These are phyloP conservation scores for Pythium aquatile DNA, from an alignment of 352 stramenopile genomes.

Conservation along the genomic window DNA sequence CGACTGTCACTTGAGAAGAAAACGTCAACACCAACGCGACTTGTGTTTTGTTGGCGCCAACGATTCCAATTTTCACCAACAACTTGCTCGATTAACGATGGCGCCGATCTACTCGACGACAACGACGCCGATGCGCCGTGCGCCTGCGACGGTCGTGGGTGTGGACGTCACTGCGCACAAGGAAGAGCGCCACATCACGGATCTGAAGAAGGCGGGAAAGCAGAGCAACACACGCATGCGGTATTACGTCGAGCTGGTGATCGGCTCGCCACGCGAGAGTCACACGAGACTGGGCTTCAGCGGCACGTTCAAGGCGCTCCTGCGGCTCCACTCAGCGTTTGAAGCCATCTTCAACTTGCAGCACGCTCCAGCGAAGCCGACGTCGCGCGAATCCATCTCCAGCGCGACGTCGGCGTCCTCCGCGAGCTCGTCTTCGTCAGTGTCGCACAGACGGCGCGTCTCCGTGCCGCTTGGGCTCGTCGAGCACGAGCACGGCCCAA, in stretches of 20 bases:
- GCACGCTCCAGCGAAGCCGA: slow-evolving; percentile 23
- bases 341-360: slow-evolving; percentile 37
- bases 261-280: slow-evolving; percentile 44
- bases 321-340: slow-evolving; percentile 52
- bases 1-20: neutral
- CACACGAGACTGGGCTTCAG: slow-evolving; percentile 67
- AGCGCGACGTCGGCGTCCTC: slow-evolving; percentile 43
- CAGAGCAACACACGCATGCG: slow-evolving; percentile 51
- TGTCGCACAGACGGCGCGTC: slow-evolving; percentile 16
- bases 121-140: neutral
- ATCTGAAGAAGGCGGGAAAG: slow-evolving; percentile 32
- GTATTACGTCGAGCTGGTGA: slow-evolving; percentile 73
- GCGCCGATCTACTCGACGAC: slow-evolving; percentile 1
- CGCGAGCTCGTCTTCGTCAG: slow-evolving; percentile 42
- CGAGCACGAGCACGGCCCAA: slow-evolving; percentile 1
- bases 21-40: neutral
- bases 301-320: slow-evolving; percentile 57
- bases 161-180: slow-evolving; percentile 70
- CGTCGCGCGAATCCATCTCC: slow-evolving; percentile 39
- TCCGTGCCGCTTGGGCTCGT: slow-evolving; percentile 18
- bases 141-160: slow-evolving; percentile 28
- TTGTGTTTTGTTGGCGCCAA: slow-evolving; percentile 3
- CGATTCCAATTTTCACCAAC: slow-evolving; percentile 7
- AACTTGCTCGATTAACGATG: neutral
- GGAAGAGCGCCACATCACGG: slow-evolving; percentile 51